These are phyloP conservation scores for Clonostachys chloroleuca DNA, from an alignment of 2,329 filamentous ascomycete species.

Conservation along the genomic window DNA sequence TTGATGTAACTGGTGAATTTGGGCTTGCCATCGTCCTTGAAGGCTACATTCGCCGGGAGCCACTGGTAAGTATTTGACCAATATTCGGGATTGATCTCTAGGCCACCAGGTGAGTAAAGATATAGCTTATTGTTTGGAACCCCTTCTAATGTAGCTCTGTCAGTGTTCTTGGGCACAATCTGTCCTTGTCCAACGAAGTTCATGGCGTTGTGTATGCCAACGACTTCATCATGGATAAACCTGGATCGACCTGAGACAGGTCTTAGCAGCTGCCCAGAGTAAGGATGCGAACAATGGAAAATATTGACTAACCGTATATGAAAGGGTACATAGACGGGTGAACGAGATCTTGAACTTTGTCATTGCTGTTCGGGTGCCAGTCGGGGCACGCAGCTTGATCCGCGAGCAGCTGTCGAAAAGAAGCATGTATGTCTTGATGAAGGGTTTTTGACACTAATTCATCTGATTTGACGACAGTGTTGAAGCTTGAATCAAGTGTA, in stretches of 20 bases:
- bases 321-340: conserved; percentile 37
- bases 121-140: no score
- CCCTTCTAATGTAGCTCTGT: no score
- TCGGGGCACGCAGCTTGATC: conserved; percentile 23
- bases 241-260: background rate
- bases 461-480: background rate
- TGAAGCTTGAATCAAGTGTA: background rate
- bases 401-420: conserved; percentile 7
- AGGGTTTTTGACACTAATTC: conserved; percentile 2
- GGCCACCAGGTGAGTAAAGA: no score
- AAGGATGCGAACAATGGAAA: no score
- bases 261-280: no score
- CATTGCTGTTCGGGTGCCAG: conserved; percentile 49
- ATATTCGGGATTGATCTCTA: background rate
- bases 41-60: conserved; percentile 22
- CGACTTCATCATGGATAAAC: conserved; percentile 6
- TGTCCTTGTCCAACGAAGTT: conserved; percentile 16
- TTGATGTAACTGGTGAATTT: conserved; percentile 40
- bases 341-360: conserved; percentile 48
- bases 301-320: conserved; percentile 1
- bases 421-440: conserved; percentile 2
- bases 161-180: conserved; percentile 1
- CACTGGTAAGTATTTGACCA: conserved; percentile 23
- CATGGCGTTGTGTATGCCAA: conserved; percentile 16
- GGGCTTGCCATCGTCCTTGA: conserved; percentile 18